phyloP scores from a whole-genome alignment of 257 asterid species.

The Salvia miltiorrhiza region DNA sequence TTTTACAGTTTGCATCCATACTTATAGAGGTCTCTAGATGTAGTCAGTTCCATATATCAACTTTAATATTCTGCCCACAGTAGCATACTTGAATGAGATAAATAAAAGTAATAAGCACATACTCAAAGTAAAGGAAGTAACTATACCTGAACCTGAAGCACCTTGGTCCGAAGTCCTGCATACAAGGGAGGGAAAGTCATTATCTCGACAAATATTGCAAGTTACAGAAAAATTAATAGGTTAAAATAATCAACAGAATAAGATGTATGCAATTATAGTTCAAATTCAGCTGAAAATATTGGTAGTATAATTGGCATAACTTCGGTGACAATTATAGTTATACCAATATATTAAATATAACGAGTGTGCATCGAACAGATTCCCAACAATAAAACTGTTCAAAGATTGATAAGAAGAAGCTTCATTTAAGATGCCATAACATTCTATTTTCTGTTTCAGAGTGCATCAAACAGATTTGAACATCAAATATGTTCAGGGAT shows the following conservation, averaged over 20 bases:
- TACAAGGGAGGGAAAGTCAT: slow-evolving; percentile 24
- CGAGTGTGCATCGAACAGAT: neutral
- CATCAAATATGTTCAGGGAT: neutral
- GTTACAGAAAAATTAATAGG: neutral
- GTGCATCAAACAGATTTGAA: neutral
- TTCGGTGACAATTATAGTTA: neutral
- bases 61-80: neutral
- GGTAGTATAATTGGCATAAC: slow-evolving; percentile 1
- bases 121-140: slow-evolving; percentile 9
- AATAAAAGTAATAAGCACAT: neutral
- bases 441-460: neutral
- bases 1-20: neutral
- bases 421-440: neutral
- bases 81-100: neutral
- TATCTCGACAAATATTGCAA: slow-evolving; percentile 2
- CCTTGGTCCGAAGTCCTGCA: slow-evolving; percentile 76
- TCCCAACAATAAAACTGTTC: neutral
- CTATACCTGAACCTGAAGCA: slow-evolving; percentile 76
- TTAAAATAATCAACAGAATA: slow-evolving; percentile 8
- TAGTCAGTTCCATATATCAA: neutral
- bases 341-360: neutral
- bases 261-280: neutral
- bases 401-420: neutral
- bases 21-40: neutral
- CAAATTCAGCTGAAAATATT: neutral